These are phyloP conservation scores for Diaporthe sp. DNA, from an alignment of 2,329 filamentous ascomycete species.

Conservation along the genomic window DNA sequence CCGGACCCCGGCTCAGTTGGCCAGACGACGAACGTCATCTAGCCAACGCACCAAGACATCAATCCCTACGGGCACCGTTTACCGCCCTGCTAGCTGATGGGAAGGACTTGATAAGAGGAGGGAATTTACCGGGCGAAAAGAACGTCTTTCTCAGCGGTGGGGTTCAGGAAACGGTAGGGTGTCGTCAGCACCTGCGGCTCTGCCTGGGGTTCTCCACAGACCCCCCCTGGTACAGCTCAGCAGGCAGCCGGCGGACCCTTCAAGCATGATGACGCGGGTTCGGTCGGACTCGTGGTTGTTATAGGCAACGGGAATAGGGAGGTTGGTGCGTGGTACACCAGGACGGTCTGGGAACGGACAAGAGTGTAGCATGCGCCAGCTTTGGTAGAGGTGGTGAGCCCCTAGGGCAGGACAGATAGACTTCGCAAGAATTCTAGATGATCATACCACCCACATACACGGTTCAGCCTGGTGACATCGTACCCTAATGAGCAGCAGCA, in stretches of 20 bases:
- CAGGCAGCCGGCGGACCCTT: conserved; percentile 31
- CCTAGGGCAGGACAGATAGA: conserved; percentile 1
- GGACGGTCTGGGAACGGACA: conserved; percentile 19
- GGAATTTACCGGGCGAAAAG: conserved; percentile 34
- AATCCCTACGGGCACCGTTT: conserved; percentile 38
- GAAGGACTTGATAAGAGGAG: conserved; percentile 41
- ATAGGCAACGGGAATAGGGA: conserved; percentile 11
- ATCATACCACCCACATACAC: conserved; percentile 25
- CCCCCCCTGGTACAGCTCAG: conserved; percentile 10
- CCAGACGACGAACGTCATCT: conserved; percentile 11
- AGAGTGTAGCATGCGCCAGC: conserved; percentile 1
- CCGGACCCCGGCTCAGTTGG: conserved; percentile 27
- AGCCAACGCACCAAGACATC: conserved; percentile 24
- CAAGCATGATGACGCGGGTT: conserved; percentile 30
- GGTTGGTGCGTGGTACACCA: conserved; percentile 23
- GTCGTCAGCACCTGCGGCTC: conserved; percentile 36
- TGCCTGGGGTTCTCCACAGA: conserved; percentile 6
- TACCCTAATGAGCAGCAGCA: background rate
- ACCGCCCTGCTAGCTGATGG: conserved; percentile 42
- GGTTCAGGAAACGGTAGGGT: conserved; percentile 36
- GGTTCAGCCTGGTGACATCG: background rate
- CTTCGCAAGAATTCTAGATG: conserved; percentile 20
- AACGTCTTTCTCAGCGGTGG: conserved; percentile 41
- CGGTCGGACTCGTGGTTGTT: conserved; percentile 7
- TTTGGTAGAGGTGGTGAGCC: background rate